Evolutionary conservation across 208 protist species (phyloP), one percentile per base, ranked within the genome.

Genomic region (Porcisia hertigi): DNA sequence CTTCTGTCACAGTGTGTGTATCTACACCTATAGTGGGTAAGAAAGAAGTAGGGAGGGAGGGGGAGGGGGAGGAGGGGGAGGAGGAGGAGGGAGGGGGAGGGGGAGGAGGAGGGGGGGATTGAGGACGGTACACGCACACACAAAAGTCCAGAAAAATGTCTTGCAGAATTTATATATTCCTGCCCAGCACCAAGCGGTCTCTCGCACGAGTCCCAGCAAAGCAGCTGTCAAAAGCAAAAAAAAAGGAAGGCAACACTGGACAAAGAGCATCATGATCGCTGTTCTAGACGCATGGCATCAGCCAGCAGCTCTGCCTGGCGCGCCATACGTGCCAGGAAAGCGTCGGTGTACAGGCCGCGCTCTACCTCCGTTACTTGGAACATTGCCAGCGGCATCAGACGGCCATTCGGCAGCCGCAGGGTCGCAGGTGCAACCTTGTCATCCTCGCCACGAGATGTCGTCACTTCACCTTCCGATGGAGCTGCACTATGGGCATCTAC

Each of bases 281-380:
- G 20, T 41, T 75, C 71, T 18, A 39, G 20, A n/a, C 25, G 30
- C 57, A 65, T 47, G 1, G 75, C 80, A 25, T 71, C 73, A 8
- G 60, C 25, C 36, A 88, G 60, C 18, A 64, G 73, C 60, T 79
- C 41, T 18, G 77, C 78, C 41, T 86, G 75, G 7, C 69, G 71
- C 18, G 69, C 60, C 83, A 90, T 88, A 65, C 82, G 85, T 36
- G 36, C 55, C 23, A 78, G 62, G 23, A 89, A 79, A 25, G 34
- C 47, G 3, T 79, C 57, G 23, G 85, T 81, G 39, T 80, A 86
- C 34, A 84, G 36, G 23, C n/a, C 52, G 3, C 62, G 77, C 70
- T 94, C 90, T 0, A 81, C 75, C 57, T 66, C 76, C 34, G 88
- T 92, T 7, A 90, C 63, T 58, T 87, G 77, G 81, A 93, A 94